Evolutionary conservation across 495 filamentous ascomycete species (phyloP).

Genomic region (Astrocystis sublimbata): DNA sequence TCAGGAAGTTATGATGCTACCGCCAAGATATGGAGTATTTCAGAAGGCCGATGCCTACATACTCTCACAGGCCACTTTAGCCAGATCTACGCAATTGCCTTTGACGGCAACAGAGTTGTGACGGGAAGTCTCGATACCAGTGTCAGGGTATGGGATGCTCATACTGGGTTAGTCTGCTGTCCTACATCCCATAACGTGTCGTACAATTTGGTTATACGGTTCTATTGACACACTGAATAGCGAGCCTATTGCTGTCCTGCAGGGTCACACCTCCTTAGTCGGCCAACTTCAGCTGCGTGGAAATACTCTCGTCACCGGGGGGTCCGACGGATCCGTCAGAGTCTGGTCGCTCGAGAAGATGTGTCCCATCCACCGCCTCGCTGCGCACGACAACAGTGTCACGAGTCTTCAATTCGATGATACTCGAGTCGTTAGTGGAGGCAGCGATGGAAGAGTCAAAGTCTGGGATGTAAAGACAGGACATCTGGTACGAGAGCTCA

Average conservation of each 20-base stretch:
- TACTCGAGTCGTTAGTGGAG: constrained; percentile 88
- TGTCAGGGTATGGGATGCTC: constrained; percentile 94
- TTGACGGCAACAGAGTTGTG: constrained; percentile 90
- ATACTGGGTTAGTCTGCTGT: constrained; percentile 67
- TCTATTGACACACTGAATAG: constrained; percentile 42
- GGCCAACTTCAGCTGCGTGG: constrained; percentile 96
- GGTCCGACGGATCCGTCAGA: constrained; percentile 91
- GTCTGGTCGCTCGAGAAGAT: constrained; percentile 92
- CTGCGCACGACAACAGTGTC: constrained; percentile 98
- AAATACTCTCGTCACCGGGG: constrained; percentile 92
- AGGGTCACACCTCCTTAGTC: constrained; percentile 95
- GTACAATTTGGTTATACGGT: constrained; percentile 3
- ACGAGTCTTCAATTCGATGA: constrained; percentile 97
- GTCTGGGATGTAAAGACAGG: constrained; percentile 95
- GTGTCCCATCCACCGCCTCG: constrained; percentile 86
- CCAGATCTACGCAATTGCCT: constrained; percentile 98
- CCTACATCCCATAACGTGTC: background rate
- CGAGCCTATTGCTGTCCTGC: constrained; percentile 85
- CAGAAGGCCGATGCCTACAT: constrained; percentile 83
- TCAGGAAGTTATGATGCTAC: constrained; percentile 97
- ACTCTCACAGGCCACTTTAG: constrained; percentile 96
- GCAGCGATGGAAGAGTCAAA: constrained; percentile 93
- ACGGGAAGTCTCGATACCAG: constrained; percentile 96
- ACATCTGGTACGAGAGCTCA: constrained; percentile 85
- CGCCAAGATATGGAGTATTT: constrained; percentile 95